Percentiles rank a stretch among this genome's conserved stretches.
Conservation (phyloP, 805 yeast species). For the Isabelozyma gotoi region DNA sequence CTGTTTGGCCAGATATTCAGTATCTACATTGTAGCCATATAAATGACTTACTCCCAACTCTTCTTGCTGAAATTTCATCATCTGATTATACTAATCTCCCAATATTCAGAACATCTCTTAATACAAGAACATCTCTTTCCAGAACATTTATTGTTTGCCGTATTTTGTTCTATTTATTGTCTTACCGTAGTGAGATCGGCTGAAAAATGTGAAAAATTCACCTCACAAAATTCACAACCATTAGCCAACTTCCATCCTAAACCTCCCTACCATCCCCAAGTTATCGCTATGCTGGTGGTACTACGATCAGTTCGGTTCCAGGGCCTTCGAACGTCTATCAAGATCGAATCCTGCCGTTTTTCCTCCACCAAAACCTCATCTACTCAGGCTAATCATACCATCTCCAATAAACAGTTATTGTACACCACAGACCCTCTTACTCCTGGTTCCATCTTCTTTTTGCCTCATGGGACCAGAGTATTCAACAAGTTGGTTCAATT, state of each 20-base stretch:
- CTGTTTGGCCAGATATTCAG: no score
- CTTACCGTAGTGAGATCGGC: neutral
- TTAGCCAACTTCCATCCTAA: no score
- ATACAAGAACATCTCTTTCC: no score
- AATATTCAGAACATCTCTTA: no score
- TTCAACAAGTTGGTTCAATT: conserved; percentile 77
- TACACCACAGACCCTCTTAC: conserved; percentile 78
- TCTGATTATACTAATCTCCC: no score
- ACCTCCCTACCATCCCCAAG: neutral
- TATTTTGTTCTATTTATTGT: neutral
- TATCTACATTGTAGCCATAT: no score
- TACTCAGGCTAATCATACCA: conserved; percentile 38
- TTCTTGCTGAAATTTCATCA: no score
- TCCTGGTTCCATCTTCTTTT: conserved; percentile 89
- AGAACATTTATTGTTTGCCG: no score
- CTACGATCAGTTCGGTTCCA: no score
- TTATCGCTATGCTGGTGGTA: no score
- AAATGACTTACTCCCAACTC: no score
- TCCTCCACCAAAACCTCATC: conserved; percentile 15
- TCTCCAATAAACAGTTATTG: conserved; percentile 69
- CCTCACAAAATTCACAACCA: neutral
- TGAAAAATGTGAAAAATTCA: neutral
- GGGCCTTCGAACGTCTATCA: no score
- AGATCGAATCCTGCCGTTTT: neutral
- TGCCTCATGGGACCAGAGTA: conserved; percentile 89